Evolutionary conservation across 371 early-diverging fungal species (phyloP), one percentile per base, ranked within the genome.

Genomic region (Gilbertella persicaria): DNA sequence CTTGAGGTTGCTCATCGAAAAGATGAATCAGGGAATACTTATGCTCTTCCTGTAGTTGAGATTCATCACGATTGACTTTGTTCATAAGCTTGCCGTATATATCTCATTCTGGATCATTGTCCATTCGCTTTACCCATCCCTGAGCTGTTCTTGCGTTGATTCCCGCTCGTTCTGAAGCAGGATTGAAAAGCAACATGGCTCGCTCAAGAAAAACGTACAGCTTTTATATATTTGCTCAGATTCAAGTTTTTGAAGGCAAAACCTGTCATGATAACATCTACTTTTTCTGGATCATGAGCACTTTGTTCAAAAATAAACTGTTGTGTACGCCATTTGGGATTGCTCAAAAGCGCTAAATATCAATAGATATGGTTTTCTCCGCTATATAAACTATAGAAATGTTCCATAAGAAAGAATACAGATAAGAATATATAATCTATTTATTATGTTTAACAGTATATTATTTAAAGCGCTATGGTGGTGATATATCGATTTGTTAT

Each of bases 31-130:
- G 25, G 35, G 46, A 58, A 45, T 52, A 41, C 45, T 60, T 53
- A 53, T 60, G 54, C 50, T 54, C 60, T 50, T 54, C 54, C 50
- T 60, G 54, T 40, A 54, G 54, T 45, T 60, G 54, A 53, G 60
- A 60, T 60, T 43, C 60, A 54, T 33, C 50, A 60, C 60, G 60
- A 53, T 53, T 53, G 45, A 52, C 44, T 57, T 45, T 57, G 37
- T 60, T 60, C 29, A 45, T 53, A 46, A 46, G 54, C 45, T 60
- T 53, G 26, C 39, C 50, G 53, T 53, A 60, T 20, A 60, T 60
- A 45, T 50, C 24, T 25, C 50, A 53, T 39, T 53, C 47, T 45
- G 38, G 44, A 53, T 59, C 49, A 24, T 59, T 38, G 29, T 53
- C 28, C 41, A 59, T 51, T 35, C 52, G 44, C 49, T 53, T 47